A percentile compares a stretch with the other conserved stretches of the same genome.
phyloP scores from a whole-genome alignment of 352 stramenopile species.

The Aphanomyces invadans region DNA sequence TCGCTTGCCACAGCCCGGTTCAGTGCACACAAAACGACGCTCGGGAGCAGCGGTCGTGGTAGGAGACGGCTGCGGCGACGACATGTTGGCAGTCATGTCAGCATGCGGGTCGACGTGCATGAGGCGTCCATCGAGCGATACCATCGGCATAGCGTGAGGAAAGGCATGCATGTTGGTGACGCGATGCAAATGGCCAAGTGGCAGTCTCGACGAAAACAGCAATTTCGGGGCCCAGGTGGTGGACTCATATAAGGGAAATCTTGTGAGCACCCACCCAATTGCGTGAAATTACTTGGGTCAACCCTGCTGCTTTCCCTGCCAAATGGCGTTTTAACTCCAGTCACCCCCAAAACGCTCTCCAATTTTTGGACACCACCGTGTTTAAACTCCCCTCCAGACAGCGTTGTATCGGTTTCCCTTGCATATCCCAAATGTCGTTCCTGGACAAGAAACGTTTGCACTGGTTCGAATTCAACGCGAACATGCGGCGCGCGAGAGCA shows the following conservation, averaged over 20 bases:
- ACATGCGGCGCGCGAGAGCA: too few relatives aligned
- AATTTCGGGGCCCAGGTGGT: background rate
- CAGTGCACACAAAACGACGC: conserved; percentile 48
- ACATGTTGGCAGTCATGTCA: background rate
- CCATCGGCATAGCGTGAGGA: background rate
- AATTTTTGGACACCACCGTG: background rate
- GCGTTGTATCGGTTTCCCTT: too few relatives aligned
- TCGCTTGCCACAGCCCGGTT: conserved; percentile 75
- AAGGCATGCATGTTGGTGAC: background rate
- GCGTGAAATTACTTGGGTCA: too few relatives aligned
- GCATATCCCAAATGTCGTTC: too few relatives aligned
- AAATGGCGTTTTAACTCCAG: background rate
- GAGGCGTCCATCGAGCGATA: background rate
- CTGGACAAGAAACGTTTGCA: too few relatives aligned
- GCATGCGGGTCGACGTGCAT: background rate
- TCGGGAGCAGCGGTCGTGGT: background rate
- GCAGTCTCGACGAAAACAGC: background rate
- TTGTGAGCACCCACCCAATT: too few relatives aligned
- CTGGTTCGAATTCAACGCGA: too few relatives aligned
- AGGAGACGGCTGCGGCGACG: background rate
- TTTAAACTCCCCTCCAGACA: too few relatives aligned
- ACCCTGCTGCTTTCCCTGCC: background rate
- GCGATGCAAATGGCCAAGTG: conserved; percentile 14
- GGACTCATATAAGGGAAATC: conserved; percentile 10
- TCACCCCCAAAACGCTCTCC: background rate